Base-by-base conservation (phyloP, 2,329 filamentous ascomycete genomes). In the Colletotrichum kahawae region DNA sequence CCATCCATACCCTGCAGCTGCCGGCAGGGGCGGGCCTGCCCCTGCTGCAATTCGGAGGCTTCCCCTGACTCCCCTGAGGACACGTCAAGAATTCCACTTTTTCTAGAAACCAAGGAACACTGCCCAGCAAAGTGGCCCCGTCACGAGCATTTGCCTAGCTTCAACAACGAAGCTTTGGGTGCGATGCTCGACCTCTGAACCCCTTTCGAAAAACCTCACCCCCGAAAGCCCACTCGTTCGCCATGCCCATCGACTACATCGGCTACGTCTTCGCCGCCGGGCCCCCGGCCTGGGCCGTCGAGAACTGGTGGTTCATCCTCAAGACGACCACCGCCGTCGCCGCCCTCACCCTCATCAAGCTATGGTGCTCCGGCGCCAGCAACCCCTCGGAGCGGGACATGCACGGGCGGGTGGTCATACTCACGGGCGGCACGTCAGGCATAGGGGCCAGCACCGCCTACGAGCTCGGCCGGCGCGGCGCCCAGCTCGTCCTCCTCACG, bases 391-490 rank as follows among this genome's bases (percentile, higher is more conserved):
- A 98, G 82, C 91, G 95, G 74, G 90, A 94, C 70, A 95, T 99
- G 92, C 95, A 98, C 84, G 95, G 95, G 63, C 97, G 97, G 82
- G 95, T 99, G 64, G 90, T 98, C 59, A 93, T 99, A 88, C 91
- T 99, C 67, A 99, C 97, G 21, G 96, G 97, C 78, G 97, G 96
- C 33, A 99, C 97, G 67, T 96, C 96, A 60, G 97, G 97, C 16
- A 94, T 99, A 82, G 97, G 97, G 65, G 94, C 95, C 74, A 90
- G 91, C 71, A 91, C 95, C 57, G 94, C 94, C 7, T 88, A 91
- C 77, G 91, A 93, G 74, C 91, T 99, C 68, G 96, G 96, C 70
- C 82, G 87, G 21, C 92, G 95, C 78, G 97, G 97, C 78, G 96
- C 96, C 62, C 97, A 99, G 86, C 88, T 99, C 77, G 90, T 98